phyloP scores from a whole-genome alignment of 768 basidiomycete genomes.

The Coprinopsis cinerea region DNA sequence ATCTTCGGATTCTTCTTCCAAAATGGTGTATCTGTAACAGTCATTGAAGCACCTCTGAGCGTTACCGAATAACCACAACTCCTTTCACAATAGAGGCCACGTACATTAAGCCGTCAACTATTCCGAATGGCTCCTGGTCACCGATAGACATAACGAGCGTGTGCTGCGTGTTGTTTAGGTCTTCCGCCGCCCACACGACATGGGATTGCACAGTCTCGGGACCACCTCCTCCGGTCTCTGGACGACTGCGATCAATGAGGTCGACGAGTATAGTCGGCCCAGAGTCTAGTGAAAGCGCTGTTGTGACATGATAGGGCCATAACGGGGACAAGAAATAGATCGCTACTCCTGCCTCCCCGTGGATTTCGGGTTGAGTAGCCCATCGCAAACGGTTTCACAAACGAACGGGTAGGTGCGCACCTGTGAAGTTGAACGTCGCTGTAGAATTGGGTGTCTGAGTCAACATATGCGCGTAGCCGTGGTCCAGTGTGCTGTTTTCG shows the following conservation, averaged over 20 bases:
- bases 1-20: background rate
- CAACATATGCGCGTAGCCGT: conserved; percentile 26
- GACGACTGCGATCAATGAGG: conserved; percentile 30
- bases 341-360: conserved; percentile 28
- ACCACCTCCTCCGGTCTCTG: conserved; percentile 23
- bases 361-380: background rate
- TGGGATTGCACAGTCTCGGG: conserved; percentile 32
- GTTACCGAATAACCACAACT: conserved; percentile 2
- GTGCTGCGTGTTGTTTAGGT: conserved; percentile 28
- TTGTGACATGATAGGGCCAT: conserved; percentile 42
- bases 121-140: conserved; percentile 26
- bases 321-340: conserved; percentile 38
- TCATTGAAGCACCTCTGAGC: background rate
- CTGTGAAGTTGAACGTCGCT: conserved; percentile 38
- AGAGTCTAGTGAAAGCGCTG: conserved; percentile 33
- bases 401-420: conserved; percentile 16
- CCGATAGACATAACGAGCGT: conserved; percentile 34
- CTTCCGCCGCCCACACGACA: conserved; percentile 32
- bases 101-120: conserved; percentile 37
- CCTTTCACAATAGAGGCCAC: conserved; percentile 11
- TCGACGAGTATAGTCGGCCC: conserved; percentile 28
- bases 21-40: conserved; percentile 2
- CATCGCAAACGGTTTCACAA: background rate
- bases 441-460: conserved; percentile 29
- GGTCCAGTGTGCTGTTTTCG: conserved; percentile 26